phyloP scores from a whole-genome alignment of 2,329 filamentous ascomycete genomes.

The Phialophora macrospora region DNA sequence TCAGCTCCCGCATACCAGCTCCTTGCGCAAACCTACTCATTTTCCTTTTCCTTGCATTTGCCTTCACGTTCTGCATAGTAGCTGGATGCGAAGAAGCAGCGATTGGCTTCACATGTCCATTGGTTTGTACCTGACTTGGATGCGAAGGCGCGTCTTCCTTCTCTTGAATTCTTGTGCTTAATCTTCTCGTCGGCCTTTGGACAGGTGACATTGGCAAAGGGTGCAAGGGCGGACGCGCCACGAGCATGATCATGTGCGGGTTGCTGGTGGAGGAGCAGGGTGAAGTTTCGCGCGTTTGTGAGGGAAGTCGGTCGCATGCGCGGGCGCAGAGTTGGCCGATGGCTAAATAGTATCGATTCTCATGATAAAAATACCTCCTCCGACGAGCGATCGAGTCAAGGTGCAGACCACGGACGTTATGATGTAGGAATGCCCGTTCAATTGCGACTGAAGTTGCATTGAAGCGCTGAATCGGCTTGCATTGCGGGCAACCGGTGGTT shows the following conservation, averaged over 20 bases:
- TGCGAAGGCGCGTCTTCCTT: constrained; percentile 41
- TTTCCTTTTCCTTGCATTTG: constrained; percentile 49
- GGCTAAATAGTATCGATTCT: constrained; percentile 11
- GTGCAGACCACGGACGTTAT: not conserved
- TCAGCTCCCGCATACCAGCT: not conserved
- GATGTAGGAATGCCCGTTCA: constrained; percentile 1
- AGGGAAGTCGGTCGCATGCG: constrained; percentile 24
- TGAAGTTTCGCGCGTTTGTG: constrained; percentile 27
- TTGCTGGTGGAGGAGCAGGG: constrained; percentile 20
- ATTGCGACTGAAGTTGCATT: constrained; percentile 1
- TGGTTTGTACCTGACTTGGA: constrained; percentile 28
- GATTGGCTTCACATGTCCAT: constrained; percentile 28
- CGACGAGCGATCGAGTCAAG: constrained; percentile 21
- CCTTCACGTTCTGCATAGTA: constrained; percentile 37
- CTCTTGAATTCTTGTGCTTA: constrained; percentile 47
- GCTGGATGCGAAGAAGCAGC: constrained; percentile 29
- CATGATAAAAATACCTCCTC: constrained; percentile 26
- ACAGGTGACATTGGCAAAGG: constrained; percentile 42
- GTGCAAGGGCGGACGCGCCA: constrained; percentile 43
- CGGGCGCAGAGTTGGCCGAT: constrained; percentile 2
- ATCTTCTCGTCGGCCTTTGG: constrained; percentile 38
- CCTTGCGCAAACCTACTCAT: constrained; percentile 46
- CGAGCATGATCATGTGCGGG: constrained; percentile 42
- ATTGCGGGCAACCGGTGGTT: constrained; percentile 14
- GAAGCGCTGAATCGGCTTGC: constrained; percentile 13